Percentiles rank a stretch among this genome's conserved stretches.
These are phyloP conservation scores for Aspergillus sp. DNA, from an alignment of 2,329 filamentous ascomycete species.

Conservation along the genomic window DNA sequence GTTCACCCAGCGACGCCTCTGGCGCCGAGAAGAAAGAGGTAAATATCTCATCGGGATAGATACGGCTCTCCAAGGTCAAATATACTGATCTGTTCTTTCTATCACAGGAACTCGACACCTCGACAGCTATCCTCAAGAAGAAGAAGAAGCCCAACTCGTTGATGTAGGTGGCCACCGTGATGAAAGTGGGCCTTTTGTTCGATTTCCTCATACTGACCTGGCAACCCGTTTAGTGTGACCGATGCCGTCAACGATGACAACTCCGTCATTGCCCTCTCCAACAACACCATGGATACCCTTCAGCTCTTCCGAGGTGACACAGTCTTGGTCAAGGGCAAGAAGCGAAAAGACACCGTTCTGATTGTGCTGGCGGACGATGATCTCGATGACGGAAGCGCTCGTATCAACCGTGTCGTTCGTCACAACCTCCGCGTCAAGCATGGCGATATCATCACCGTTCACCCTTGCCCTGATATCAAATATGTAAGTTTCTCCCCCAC, in stretches of 20 bases:
- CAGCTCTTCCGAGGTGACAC: slow-evolving; percentile 99
- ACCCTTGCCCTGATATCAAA: slow-evolving; percentile 99
- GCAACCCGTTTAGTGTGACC: slow-evolving; percentile 68
- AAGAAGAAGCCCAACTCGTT: slow-evolving; percentile 99
- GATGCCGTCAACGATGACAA: slow-evolving; percentile 99
- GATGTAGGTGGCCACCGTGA: slow-evolving; percentile 63
- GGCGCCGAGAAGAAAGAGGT: slow-evolving; percentile 85
- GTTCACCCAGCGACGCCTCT: slow-evolving; percentile 70
- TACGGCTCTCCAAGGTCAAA: slow-evolving; percentile 39
- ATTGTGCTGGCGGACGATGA: slow-evolving; percentile 98
- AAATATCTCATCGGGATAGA: slow-evolving; percentile 24
- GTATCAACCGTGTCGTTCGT: slow-evolving; percentile 97
- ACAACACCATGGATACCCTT: slow-evolving; percentile 97
- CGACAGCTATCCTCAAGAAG: slow-evolving; percentile 98
- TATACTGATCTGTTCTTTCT: slow-evolving; percentile 19
- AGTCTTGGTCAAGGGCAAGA: slow-evolving; percentile 97
- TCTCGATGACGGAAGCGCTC: slow-evolving; percentile 92
- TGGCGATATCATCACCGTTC: slow-evolving; percentile 94
- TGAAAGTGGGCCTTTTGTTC: not conserved
- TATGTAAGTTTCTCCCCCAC: slow-evolving; percentile 67
- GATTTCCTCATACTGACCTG: slow-evolving; percentile 18
- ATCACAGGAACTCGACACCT: slow-evolving; percentile 76
- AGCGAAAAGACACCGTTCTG: slow-evolving; percentile 97
- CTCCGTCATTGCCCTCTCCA: slow-evolving; percentile 96
- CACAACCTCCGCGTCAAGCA: slow-evolving; percentile 99